Evolutionary conservation across 805 yeast species (phyloP), one percentile per base, ranked within the genome.

Genomic region (Ascoidea tarda): DNA sequence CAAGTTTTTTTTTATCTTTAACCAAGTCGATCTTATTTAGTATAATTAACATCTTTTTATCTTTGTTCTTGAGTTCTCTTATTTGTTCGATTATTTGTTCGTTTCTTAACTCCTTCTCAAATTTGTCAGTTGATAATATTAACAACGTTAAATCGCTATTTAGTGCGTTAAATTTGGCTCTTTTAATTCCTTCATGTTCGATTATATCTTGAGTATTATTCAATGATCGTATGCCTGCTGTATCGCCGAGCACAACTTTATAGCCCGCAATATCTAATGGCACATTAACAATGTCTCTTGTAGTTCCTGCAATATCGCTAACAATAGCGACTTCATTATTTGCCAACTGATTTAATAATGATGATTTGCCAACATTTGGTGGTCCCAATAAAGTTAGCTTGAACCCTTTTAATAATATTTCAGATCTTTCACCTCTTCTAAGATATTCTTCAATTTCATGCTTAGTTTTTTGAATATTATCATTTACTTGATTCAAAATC

Each of bases 311-410:
- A 5, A 86, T 77, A 46, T 81, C 81, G 62, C 96, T 87, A 0
- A 93, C 98, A 46, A 93, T 88, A 0, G 96, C 95, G 16, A 88
- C 84, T 28, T 89, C 95, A 28, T 84, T 78, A 54, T 81, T 75
- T 0, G 90, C 87, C 6, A 93, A 65, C n/a, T 68, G 62, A 61
- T 93, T 93, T 51, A 93, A 66, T 8, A 93, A 67, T 1, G 96
- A 87, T 3, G 96, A 89, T 63, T 93, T 93, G 0, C 99, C 99
- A 1, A 96, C 96, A 65, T 93, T 93, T 1, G 99, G 96, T 5
- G 95, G 93, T 0, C 99, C 99, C 12, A 90, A 58, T 6, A 93
- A 68, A 0, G 83, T 79, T 32, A 90, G 60, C 53, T 78, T 78
- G 33, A 91, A 79, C 1, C 99, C 99, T 31, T 75, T 71, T 46